Base-by-base conservation (phyloP, 2,329 filamentous ascomycete genomes). In the Fusarium concolor region DNA sequence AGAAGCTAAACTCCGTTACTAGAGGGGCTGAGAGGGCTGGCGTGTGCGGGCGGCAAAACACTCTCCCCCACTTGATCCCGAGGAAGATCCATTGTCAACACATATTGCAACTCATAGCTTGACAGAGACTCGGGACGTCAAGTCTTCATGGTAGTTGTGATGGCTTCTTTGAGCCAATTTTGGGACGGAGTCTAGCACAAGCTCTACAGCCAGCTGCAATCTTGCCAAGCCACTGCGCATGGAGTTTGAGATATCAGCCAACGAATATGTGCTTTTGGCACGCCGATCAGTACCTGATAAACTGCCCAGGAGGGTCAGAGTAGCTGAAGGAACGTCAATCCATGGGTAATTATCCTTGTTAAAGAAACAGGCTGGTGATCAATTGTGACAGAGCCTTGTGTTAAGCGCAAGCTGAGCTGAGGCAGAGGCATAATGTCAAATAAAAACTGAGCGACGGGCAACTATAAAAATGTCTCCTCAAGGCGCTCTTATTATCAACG, bases 21-120 rank as follows among this genome's bases (percentile, higher is more conserved):
- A 64, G 35, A 66, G 56, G 62, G 60, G 54, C 47, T 59, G 47
- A 58, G 47, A 66, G 51, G 65, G 65, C 65, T 69, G 65, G 51
- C 41, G 47, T 69, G 38, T 66, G 65, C 65, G 65, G 61, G 65
- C 65, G 65, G 56, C 47, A 61, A 64, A 56, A 60, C 28, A 43
- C 26, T 65, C 64, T 61, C 59, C 51, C 8, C 65, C 65, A 68
- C 65, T 68, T 49, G 24, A 43, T 45, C 42, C 65, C 33, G n/a
- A 52, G 11, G 38, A 60, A 31, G 38, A 45, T 37, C 35, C 37
- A 41, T 20, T 28, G 20, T 42, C 56, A 41, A 51, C 22, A 38
- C 28, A n/a, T 33, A 39, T 42, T 29, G 11, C 35, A 51, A 29
- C 31, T 28, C 50, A 37, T 28, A 38, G 18, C 28, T 26, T 42